Evolutionary conservation across 768 basidiomycete species (phyloP).

Genomic region (Flagelloscypha sp.): DNA sequence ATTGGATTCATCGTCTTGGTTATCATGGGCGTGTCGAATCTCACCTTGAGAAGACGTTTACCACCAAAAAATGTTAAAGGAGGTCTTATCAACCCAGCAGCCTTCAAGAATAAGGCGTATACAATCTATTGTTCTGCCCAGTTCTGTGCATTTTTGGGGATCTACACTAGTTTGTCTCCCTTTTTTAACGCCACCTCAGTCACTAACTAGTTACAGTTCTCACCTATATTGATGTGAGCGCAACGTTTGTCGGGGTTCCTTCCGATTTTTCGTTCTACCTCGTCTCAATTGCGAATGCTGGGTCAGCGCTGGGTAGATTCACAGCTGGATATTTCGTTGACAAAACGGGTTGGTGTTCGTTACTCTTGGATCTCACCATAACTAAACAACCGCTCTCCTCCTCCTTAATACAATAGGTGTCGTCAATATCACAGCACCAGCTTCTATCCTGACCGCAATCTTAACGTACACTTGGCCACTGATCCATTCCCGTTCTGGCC

Average conservation of each 20-base stretch:
- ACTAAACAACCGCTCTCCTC: conserved; percentile 1
- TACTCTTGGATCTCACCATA: background rate
- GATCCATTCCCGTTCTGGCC: conserved; percentile 27
- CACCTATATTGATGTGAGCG: conserved; percentile 52
- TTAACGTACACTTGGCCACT: conserved; percentile 59
- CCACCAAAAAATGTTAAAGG: conserved; percentile 44
- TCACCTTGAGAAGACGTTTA: conserved; percentile 38
- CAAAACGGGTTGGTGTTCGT: conserved; percentile 30
- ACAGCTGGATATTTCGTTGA: conserved; percentile 42
- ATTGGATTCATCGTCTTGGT: conserved; percentile 49
- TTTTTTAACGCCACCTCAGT: conserved; percentile 1
- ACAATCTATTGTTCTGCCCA: conserved; percentile 42
- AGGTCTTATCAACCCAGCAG: conserved; percentile 40
- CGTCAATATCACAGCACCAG: conserved; percentile 50
- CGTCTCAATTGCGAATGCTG: conserved; percentile 53
- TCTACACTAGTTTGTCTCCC: conserved; percentile 43
- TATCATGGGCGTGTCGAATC: conserved; percentile 41
- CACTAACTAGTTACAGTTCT: conserved; percentile 29
- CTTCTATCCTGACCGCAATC: conserved; percentile 37
- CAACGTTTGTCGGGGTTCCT: conserved; percentile 35
- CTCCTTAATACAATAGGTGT: conserved; percentile 29
- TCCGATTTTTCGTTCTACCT: conserved; percentile 47
- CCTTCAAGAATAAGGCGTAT: conserved; percentile 35
- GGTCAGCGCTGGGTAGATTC: conserved; percentile 48
- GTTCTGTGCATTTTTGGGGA: conserved; percentile 45